These are phyloP conservation scores for Dendrobium nobile DNA, from an alignment of 106 monocot genomes.

Conservation along the genomic window DNA sequence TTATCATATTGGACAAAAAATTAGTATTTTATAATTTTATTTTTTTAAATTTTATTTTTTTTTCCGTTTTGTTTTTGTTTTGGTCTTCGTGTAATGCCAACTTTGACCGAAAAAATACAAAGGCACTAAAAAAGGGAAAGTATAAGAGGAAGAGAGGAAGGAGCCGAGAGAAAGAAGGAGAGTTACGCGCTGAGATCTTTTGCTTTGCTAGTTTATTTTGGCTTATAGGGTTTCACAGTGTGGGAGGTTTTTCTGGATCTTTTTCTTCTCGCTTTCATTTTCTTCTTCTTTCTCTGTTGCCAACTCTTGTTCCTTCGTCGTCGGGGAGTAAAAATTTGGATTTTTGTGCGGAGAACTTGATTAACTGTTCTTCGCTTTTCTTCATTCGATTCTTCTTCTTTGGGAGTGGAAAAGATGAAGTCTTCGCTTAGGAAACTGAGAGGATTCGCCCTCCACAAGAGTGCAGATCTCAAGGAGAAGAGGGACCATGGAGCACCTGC, in stretches of 20 bases:
- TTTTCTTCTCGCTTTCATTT: background rate
- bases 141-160: background rate
- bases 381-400: background rate
- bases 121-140: background rate
- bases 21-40: too few relatives aligned
- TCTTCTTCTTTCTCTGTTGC: background rate
- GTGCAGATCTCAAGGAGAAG: conserved; percentile 27
- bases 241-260: background rate
- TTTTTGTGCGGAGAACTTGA: background rate
- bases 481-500: conserved; percentile 14
- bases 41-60: too few relatives aligned
- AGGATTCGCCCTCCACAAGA: conserved; percentile 34
- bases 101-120: background rate
- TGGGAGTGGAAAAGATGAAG: conserved; percentile 32
- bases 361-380: background rate
- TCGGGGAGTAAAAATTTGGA: too few relatives aligned
- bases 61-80: too few relatives aligned
- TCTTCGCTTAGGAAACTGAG: conserved; percentile 50
- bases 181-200: background rate
- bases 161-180: background rate
- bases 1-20: too few relatives aligned
- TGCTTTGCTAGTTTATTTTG: background rate
- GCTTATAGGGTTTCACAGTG: conserved; percentile 3
- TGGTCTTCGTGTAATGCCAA: background rate
- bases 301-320: background rate